Evolutionary conservation across 495 filamentous ascomycete genomes (phyloP), one percentile per base, ranked within the genome.

Genomic region (Xylaria longipes): DNA sequence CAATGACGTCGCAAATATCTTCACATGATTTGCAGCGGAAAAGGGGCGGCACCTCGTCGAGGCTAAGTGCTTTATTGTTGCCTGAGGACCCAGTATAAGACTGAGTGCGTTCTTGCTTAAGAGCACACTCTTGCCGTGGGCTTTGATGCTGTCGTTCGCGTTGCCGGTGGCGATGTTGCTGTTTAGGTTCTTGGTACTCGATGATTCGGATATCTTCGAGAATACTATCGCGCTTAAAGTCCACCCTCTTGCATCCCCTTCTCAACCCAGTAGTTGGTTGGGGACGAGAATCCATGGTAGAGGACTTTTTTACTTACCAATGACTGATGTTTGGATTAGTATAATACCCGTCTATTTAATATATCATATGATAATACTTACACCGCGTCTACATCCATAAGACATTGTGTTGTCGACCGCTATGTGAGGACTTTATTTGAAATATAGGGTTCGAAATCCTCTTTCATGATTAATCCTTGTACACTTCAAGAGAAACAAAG

Each of bases 1-100:
- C 17, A 27, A 69, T 31, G 22, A 61, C 67, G 9, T 50, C 20
- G 25, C 27, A 15, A 20, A 69, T 46, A 2, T 68, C 65, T 5
- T 17, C 27, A 12, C 17, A 8, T 7, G 65, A 54, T n/a, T 41
- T 68, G 41, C 65, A 68, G 1, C 65, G 65, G 33, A 68, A 68
- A 25, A 68, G 65, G 11, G 46, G 65, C 5, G 65, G 65, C 22
- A 54, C 6, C 17, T 56, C 31, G 11, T 68, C 33, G 15, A 56
- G 6, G 1, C 27, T 27, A 22, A 68, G 29, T 31, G 33, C 33
- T 56, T 54, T 54, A n/a, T 52, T 20, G n/a, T 41, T 56, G 31
- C n/a, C 46, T 27, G 9, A 35, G n/a, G 39, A 17, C 4, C n/a
- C 17, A 15, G 14, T 35, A 7, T 14, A n/a, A 29, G 60, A 63